Percentiles rank a stretch among this genome's conserved stretches.
phyloP scores from a whole-genome alignment of 306 rosid genomes.

The Medicago lupulina region DNA sequence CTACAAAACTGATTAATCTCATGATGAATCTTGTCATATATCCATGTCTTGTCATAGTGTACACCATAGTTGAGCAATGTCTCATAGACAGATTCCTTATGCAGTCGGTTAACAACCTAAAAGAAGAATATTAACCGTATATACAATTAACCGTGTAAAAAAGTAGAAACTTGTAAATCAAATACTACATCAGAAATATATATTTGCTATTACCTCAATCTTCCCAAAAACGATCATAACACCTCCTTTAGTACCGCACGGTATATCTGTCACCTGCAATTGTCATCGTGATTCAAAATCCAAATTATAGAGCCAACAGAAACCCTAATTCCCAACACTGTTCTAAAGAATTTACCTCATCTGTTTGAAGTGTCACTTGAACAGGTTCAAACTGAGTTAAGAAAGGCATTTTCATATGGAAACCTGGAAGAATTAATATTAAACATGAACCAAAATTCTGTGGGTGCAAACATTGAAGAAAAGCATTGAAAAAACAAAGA shows the following conservation, averaged over 20 bases:
- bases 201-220: conserved; percentile 67
- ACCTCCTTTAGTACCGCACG: conserved; percentile 97
- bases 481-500: conserved; percentile 12
- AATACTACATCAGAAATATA: not conserved
- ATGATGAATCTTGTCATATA: conserved; percentile 93
- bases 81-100: conserved; percentile 73
- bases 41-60: conserved; percentile 90
- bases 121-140: conserved; percentile 32
- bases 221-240: conserved; percentile 88
- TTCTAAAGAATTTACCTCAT: conserved; percentile 59
- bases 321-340: conserved; percentile 4
- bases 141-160: conserved; percentile 22
- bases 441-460: conserved; percentile 14
- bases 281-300: conserved; percentile 13
- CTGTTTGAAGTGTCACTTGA: conserved; percentile 94
- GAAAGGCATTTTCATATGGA: conserved; percentile 85
- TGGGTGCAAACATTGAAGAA: not conserved
- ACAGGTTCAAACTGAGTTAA: conserved; percentile 84
- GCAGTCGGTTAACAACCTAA: conserved; percentile 89
- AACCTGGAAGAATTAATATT: conserved; percentile 58
- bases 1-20: conserved; percentile 95
- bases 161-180: not conserved
- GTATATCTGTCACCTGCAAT: conserved; percentile 85
- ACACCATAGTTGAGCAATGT: conserved; percentile 88
- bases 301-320: conserved; percentile 20